These are phyloP conservation scores for Tolypocladium tundrense DNA, from an alignment of 2,329 filamentous ascomycete genomes.

Conservation along the genomic window DNA sequence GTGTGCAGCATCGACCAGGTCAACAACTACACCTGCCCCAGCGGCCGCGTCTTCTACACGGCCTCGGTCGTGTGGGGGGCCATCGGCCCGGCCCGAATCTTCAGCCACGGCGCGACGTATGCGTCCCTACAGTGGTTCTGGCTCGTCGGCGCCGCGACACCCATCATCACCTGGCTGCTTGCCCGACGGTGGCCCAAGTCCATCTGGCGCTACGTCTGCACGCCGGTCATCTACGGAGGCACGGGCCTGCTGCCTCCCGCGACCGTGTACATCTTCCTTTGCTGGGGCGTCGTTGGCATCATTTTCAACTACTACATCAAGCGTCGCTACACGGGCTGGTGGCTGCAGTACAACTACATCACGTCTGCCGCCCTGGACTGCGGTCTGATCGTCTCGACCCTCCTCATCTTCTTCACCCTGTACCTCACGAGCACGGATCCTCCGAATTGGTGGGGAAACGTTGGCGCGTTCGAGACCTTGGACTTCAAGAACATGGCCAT, in stretches of 20 bases:
- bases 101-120: slow-evolving; percentile 53
- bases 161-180: slow-evolving; percentile 52
- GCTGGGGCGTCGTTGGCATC: slow-evolving; percentile 58
- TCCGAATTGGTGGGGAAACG: slow-evolving; percentile 55
- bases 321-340: slow-evolving; percentile 59
- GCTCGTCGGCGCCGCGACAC: slow-evolving; percentile 53
- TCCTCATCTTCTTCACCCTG: slow-evolving; percentile 61
- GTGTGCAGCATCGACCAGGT: slow-evolving; percentile 47
- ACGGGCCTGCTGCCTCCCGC: slow-evolving; percentile 56
- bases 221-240: slow-evolving; percentile 59
- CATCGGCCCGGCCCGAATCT: slow-evolving; percentile 62
- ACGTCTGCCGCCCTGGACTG: slow-evolving; percentile 61
- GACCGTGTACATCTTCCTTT: slow-evolving; percentile 59
- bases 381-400: slow-evolving; percentile 54
- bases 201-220: slow-evolving; percentile 54
- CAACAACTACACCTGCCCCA: slow-evolving; percentile 46
- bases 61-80: slow-evolving; percentile 64
- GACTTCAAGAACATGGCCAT: slow-evolving; percentile 35
- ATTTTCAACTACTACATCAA: slow-evolving; percentile 61
- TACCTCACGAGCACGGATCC: slow-evolving; percentile 45
- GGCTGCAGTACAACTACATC: slow-evolving; percentile 70
- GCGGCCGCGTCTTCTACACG: slow-evolving; percentile 51
- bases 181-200: slow-evolving; percentile 52
- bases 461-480: slow-evolving; percentile 32
- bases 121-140: slow-evolving; percentile 59